Conservation (phyloP, 345 rosid genomes). For the Salix brachista region DNA sequence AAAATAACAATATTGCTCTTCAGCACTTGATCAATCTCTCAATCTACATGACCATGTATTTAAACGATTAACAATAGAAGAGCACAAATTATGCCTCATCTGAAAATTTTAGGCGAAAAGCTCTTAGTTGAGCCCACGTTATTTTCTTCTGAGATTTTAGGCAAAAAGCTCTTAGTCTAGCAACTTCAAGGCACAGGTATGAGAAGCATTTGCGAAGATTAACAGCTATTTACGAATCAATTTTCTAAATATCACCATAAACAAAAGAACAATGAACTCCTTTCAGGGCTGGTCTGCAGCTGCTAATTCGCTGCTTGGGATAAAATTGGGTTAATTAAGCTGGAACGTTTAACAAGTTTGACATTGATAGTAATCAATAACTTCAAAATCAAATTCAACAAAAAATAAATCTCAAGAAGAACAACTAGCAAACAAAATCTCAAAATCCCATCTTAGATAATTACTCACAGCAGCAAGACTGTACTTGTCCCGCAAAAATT, state of each 20-base stretch:
- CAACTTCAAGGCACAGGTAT: background rate
- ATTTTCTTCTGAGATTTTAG: background rate
- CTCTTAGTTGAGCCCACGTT: background rate
- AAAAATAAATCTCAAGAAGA: background rate
- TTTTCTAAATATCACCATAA: background rate
- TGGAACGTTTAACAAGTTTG: background rate
- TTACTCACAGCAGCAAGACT: conserved; percentile 95
- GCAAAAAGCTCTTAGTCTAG: background rate
- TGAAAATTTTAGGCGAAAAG: background rate
- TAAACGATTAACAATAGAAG: too few species aligned
- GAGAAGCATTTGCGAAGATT: background rate
- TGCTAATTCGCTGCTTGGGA: background rate
- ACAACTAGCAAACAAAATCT: background rate
- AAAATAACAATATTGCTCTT: background rate
- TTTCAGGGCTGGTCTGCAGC: background rate
- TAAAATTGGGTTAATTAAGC: background rate
- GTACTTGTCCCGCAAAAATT: conserved; percentile 68
- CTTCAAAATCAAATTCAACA: background rate
- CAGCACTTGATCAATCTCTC: background rate
- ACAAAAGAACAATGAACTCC: background rate
- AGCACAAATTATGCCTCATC: background rate
- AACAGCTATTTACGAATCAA: background rate
- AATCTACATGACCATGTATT: too few species aligned
- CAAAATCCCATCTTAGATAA: background rate
- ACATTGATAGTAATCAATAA: too few species aligned